Percentiles rank a stretch among this genome's conserved stretches.
phyloP scores from a whole-genome alignment of 1,284 basidiomycete genomes.

The Kalmanozyma brasiliensis region DNA sequence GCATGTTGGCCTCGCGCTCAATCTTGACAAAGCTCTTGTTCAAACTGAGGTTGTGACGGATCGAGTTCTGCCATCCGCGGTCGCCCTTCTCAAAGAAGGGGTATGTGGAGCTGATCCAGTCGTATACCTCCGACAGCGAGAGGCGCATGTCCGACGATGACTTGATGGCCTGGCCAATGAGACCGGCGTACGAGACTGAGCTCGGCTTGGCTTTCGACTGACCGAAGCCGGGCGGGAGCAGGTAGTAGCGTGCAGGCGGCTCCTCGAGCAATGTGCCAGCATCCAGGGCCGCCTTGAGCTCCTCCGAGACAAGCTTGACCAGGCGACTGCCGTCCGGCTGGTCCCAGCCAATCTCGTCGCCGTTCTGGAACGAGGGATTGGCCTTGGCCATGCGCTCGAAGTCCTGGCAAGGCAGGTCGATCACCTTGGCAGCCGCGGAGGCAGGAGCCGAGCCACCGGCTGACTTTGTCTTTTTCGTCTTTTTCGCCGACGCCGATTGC shows the following conservation, averaged over 20 bases:
- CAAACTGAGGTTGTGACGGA: constrained; percentile 88
- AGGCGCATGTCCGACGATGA: constrained; percentile 84
- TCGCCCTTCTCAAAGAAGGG: constrained; percentile 92
- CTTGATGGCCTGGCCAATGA: constrained; percentile 93
- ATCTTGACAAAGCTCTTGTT: constrained; percentile 81
- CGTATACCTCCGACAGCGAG: constrained; percentile 93
- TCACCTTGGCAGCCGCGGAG: constrained; percentile 23
- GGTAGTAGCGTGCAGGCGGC: constrained; percentile 62
- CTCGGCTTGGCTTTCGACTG: constrained; percentile 58
- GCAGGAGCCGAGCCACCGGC: constrained; percentile 20
- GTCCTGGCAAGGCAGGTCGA: constrained; percentile 39
- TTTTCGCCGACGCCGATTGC: constrained; percentile 21
- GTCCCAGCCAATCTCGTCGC: constrained; percentile 60
- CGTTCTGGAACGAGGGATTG: constrained; percentile 34
- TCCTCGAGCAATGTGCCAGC: constrained; percentile 57
- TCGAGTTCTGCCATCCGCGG: constrained; percentile 93
- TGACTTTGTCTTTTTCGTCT: constrained; percentile 34
- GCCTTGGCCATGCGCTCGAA: constrained; percentile 43
- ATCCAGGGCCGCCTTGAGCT: constrained; percentile 63
- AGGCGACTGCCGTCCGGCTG: constrained; percentile 62
- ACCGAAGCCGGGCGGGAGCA: constrained; percentile 61
- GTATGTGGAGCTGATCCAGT: constrained; percentile 92
- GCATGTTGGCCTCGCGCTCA: constrained; percentile 65
- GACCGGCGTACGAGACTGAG: constrained; percentile 82
- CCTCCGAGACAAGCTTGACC: constrained; percentile 65